Base-by-base conservation (phyloP, 2,329 filamentous ascomycete species). In the Teratosphaeria pseudoeucalypti region DNA sequence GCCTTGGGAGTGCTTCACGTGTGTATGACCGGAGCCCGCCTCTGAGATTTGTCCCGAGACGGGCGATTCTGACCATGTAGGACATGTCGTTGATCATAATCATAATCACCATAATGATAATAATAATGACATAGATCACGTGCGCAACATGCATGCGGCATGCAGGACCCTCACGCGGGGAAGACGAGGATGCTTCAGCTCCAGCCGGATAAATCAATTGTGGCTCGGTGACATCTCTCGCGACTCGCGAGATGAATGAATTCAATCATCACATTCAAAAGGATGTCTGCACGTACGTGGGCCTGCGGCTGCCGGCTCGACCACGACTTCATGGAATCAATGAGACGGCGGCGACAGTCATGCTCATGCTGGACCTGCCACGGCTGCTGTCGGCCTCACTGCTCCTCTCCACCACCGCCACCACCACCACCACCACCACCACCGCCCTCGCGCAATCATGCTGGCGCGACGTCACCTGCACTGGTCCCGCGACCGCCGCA, bases 401-500 rank as follows among this genome's bases (percentile, higher is more conserved):
- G 11, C 56, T 58, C 6, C 34, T 54, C n/a, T 34, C 57, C 11
- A n/a, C 23, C 23, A n/a, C 23, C 23, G 2, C 2, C 23, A 23
- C 23, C 23, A 23, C 23, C 23, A 23, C 23, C 23, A 23, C 23
- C 23, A 2, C 23, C 23, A 23, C 23, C 23, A 2, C 23, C 23
- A 23, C 14, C 26, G 32, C 57, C 11, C 43, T 59, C 43, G 62
- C 63, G 43, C 62, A 68, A 37, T 64, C 65, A 59, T 86, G 83
- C 67, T 86, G 83, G 83, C 74, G 79, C 60, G 69, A 83, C 58
- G 81, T 79, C 1, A 68, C 75, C 23, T 86, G 84, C 66, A 79
- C 74, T 23, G 78, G 78, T 3, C 78, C 81, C 3, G 67, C 68
- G 10, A 69, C 77, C 6, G 68, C 79, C 6, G 76, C 82, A 0